These are phyloP conservation scores for Lyophyllum semitale DNA, from an alignment of 768 basidiomycete genomes.

Conservation along the genomic window DNA sequence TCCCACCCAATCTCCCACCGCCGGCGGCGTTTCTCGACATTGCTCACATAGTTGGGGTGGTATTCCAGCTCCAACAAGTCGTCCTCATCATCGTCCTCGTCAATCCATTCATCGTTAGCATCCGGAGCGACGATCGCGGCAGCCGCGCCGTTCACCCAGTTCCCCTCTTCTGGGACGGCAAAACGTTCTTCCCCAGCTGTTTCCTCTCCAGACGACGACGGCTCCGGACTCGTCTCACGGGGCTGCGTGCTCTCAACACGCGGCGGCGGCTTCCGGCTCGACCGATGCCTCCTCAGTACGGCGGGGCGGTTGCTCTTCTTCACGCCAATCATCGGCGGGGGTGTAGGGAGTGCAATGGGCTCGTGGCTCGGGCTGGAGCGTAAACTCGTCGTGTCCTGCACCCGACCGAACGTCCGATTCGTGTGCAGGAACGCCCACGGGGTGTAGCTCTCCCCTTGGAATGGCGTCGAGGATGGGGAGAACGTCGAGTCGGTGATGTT, in stretches of 20 bases:
- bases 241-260: slow-evolving; percentile 84
- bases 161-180: slow-evolving; percentile 40
- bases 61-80: slow-evolving; percentile 77
- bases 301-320: slow-evolving; percentile 33
- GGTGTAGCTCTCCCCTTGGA: slow-evolving; percentile 61
- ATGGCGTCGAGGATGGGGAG: slow-evolving; percentile 76
- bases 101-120: slow-evolving; percentile 66
- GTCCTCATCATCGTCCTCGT: slow-evolving; percentile 72
- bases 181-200: slow-evolving; percentile 67
- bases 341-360: slow-evolving; percentile 56
- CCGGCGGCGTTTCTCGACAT: slow-evolving; percentile 65
- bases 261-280: slow-evolving; percentile 63
- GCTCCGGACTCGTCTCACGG: slow-evolving; percentile 78
- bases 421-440: slow-evolving; percentile 76
- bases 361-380: slow-evolving; percentile 75
- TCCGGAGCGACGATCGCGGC: slow-evolving; percentile 27
- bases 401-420: slow-evolving; percentile 45
- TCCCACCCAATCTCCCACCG: slow-evolving; percentile 82
- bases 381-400: slow-evolving; percentile 57
- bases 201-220: slow-evolving; percentile 75
- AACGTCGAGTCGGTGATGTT: slow-evolving; percentile 72
- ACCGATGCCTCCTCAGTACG: slow-evolving; percentile 25
- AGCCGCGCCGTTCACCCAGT: slow-evolving; percentile 31
- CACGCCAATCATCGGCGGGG: slow-evolving; percentile 45
- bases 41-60: slow-evolving; percentile 70